Evolutionary conservation across 352 stramenopile species (phyloP).

Genomic region (Halophytophthora batemanensis): DNA sequence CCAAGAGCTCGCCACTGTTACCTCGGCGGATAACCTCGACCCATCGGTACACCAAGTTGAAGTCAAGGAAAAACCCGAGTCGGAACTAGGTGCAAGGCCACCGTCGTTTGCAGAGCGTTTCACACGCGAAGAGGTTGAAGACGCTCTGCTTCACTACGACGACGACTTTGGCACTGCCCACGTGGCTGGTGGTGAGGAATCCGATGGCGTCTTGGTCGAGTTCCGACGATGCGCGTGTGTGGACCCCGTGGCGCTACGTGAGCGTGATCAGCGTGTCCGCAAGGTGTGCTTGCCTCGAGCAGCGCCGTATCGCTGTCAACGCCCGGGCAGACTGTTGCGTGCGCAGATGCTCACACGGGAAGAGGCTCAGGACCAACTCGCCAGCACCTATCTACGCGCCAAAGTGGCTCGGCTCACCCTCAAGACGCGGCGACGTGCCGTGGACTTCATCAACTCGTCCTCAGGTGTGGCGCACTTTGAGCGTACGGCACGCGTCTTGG

Average conservation of each 20-base stretch:
- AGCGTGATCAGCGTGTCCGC: slow-evolving; percentile 25
- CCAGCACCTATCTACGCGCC: slow-evolving; percentile 43
- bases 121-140: slow-evolving; percentile 40
- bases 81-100: neutral
- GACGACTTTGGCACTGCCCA: slow-evolving; percentile 47
- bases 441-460: slow-evolving; percentile 64
- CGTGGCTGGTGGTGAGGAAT: slow-evolving; percentile 15
- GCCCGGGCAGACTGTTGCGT: slow-evolving; percentile 41
- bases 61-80: neutral
- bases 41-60: neutral
- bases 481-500: slow-evolving; percentile 20
- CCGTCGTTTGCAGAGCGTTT: slow-evolving; percentile 28
- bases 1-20: slow-evolving; percentile 1
- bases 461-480: slow-evolving; percentile 51
- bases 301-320: slow-evolving; percentile 43
- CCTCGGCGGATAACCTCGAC: neutral
- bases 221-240: slow-evolving; percentile 57
- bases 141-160: slow-evolving; percentile 51
- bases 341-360: slow-evolving; percentile 64
- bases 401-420: slow-evolving; percentile 47
- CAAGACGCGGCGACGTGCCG: slow-evolving; percentile 54
- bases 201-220: slow-evolving; percentile 12
- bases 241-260: slow-evolving; percentile 25
- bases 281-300: slow-evolving; percentile 45
- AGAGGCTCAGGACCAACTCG: slow-evolving; percentile 62